These are phyloP conservation scores for Blastocystis sp. DNA, from an alignment of 352 stramenopile species.

Conservation along the genomic window DNA sequence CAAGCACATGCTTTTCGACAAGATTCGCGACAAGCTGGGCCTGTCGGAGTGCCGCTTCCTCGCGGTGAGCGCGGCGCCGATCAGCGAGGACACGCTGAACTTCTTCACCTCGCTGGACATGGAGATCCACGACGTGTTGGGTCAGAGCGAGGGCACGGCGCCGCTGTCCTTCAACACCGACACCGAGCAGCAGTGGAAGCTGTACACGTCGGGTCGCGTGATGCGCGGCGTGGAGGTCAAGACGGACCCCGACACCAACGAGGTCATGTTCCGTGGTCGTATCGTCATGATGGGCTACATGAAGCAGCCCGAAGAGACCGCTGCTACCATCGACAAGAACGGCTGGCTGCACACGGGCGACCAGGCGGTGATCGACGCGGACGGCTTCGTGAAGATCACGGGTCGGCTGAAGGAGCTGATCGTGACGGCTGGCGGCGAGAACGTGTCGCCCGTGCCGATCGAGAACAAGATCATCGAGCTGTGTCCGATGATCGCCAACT, in stretches of 20 bases:
- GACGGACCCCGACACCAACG: slow-evolving; percentile 53
- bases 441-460: slow-evolving; percentile 79
- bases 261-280: slow-evolving; percentile 68
- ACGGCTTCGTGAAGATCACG: slow-evolving; percentile 78
- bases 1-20: slow-evolving; percentile 82
- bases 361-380: slow-evolving; percentile 75
- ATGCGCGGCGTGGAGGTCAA: slow-evolving; percentile 16
- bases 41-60: slow-evolving; percentile 38
- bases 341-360: slow-evolving; percentile 78
- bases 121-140: slow-evolving; percentile 78
- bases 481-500: slow-evolving; percentile 77
- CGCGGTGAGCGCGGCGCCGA: slow-evolving; percentile 76
- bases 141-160: slow-evolving; percentile 76
- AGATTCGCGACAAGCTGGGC: slow-evolving; percentile 57
- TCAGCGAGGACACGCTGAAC: slow-evolving; percentile 77
- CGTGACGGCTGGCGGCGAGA: slow-evolving; percentile 80
- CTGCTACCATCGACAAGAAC: slow-evolving; percentile 75
- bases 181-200: slow-evolving; percentile 73
- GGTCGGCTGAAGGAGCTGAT: slow-evolving; percentile 80
- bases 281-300: slow-evolving; percentile 75
- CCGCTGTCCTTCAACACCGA: slow-evolving; percentile 75
- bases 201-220: slow-evolving; percentile 46
- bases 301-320: slow-evolving; percentile 74
- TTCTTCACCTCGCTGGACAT: slow-evolving; percentile 79
- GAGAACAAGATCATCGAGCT: slow-evolving; percentile 78